Evolutionary conservation across 352 stramenopile genomes (phyloP).

Genomic region (Phytophthora nicotianae): DNA sequence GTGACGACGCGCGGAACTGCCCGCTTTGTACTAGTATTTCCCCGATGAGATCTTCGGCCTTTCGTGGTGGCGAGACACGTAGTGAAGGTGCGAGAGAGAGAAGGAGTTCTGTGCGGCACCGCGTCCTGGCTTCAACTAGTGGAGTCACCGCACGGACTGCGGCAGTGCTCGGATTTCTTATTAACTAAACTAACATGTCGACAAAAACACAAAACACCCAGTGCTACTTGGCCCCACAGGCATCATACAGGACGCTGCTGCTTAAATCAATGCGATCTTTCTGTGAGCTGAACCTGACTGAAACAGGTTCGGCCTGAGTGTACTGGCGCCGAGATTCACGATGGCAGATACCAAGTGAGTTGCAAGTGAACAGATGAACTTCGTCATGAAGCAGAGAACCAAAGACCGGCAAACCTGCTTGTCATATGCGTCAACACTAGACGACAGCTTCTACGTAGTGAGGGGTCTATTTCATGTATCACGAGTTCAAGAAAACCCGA

Average conservation of each 20-base stretch:
- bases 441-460: too few species aligned
- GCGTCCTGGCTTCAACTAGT: conserved; percentile 15
- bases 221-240: too few species aligned
- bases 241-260: neutral
- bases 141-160: conserved; percentile 5
- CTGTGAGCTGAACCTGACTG: too few species aligned
- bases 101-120: conserved; percentile 27
- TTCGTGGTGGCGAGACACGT: conserved; percentile 52
- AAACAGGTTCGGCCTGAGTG: too few species aligned
- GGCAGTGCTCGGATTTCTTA: conserved; percentile 43
- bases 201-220: conserved; percentile 25
- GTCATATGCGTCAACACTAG: neutral
- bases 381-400: neutral
- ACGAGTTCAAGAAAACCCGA: neutral
- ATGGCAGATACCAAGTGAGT: too few species aligned
- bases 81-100: conserved; percentile 50
- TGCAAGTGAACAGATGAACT: too few species aligned
- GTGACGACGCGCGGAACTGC: conserved; percentile 47
- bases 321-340: neutral
- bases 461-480: neutral
- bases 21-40: conserved; percentile 70
- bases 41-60: conserved; percentile 50
- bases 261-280: conserved; percentile 2
- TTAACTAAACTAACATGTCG: conserved; percentile 53
- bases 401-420: neutral